Percentiles rank a stretch among this genome's conserved stretches.
Evolutionary conservation across 352 stramenopile genomes (phyloP).

Genomic region (Thraustotheca clavata): DNA sequence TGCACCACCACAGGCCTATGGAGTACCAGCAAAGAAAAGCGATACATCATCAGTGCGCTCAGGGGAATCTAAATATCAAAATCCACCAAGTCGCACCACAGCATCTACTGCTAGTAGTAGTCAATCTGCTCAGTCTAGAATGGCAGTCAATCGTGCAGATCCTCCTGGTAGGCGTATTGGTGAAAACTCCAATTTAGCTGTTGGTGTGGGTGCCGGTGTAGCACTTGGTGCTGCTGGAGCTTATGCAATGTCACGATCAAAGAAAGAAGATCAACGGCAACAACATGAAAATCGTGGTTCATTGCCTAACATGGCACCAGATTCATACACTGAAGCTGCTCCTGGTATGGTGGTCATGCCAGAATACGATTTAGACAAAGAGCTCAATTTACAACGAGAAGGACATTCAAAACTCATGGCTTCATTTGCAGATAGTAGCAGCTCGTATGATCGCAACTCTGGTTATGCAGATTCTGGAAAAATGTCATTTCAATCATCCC

Average conservation of each 20-base stretch:
- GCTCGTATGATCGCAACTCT: slow-evolving; percentile 2
- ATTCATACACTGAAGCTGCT: neutral
- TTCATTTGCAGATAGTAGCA: neutral
- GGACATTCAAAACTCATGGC: neutral
- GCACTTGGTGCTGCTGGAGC: neutral
- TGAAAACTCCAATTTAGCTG: neutral
- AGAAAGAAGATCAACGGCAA: neutral
- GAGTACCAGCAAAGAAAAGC: too few relatives aligned
- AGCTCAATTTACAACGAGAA: neutral
- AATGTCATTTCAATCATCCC: neutral
- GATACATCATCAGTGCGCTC: too few relatives aligned
- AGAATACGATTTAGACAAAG: slow-evolving; percentile 3
- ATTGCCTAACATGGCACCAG: neutral
- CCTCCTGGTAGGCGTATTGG: too few relatives aligned
- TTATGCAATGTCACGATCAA: neutral
- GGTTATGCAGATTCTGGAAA: neutral
- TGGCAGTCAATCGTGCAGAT: too few relatives aligned
- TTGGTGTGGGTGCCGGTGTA: neutral
- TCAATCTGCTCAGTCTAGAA: too few relatives aligned
- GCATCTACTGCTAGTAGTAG: too few relatives aligned
- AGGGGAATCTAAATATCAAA: too few relatives aligned
- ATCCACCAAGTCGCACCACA: too few relatives aligned
- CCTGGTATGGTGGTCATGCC: neutral
- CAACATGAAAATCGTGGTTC: neutral
- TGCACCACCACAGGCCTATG: too few relatives aligned